Conservation (phyloP, 2,329 filamentous ascomycete species). For the Periconia sp. region DNA sequence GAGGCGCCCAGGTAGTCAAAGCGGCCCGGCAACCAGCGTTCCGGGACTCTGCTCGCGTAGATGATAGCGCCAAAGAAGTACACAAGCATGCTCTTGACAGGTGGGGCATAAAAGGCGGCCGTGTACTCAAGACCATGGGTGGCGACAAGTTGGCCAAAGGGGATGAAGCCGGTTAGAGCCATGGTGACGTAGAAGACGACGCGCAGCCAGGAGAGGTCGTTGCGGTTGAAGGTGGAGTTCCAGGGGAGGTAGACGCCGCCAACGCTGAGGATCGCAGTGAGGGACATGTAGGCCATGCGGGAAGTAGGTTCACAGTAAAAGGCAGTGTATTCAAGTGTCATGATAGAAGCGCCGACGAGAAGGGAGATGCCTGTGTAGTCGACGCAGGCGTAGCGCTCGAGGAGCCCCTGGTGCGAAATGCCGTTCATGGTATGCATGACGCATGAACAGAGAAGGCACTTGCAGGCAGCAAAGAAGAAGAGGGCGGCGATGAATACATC, state of each 20-base stretch:
- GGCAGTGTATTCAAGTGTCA: slow-evolving; percentile 97
- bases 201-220: slow-evolving; percentile 89
- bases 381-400: slow-evolving; percentile 95
- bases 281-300: slow-evolving; percentile 80
- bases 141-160: slow-evolving; percentile 78
- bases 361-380: slow-evolving; percentile 98
- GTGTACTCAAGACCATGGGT: slow-evolving; percentile 80
- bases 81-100: slow-evolving; percentile 81
- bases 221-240: slow-evolving; percentile 91
- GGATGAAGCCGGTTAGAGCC: slow-evolving; percentile 84
- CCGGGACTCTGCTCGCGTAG: slow-evolving; percentile 90
- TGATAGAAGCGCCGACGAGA: slow-evolving; percentile 91
- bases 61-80: slow-evolving; percentile 83
- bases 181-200: slow-evolving; percentile 91
- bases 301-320: slow-evolving; percentile 96
- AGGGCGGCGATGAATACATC: slow-evolving; percentile 89
- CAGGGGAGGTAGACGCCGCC: slow-evolving; percentile 90
- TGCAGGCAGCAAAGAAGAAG: slow-evolving; percentile 94
- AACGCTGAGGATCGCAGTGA: slow-evolving; percentile 79
- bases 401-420: slow-evolving; percentile 83
- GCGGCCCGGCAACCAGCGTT: slow-evolving; percentile 86
- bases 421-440: slow-evolving; percentile 99
- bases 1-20: slow-evolving; percentile 96
- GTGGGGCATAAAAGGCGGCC: slow-evolving; percentile 84
- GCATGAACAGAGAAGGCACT: slow-evolving; percentile 91